Evolutionary conservation across 2,329 filamentous ascomycete species (phyloP), one percentile per base, ranked within the genome.

Genomic region (Alternaria hordeiaustralica): DNA sequence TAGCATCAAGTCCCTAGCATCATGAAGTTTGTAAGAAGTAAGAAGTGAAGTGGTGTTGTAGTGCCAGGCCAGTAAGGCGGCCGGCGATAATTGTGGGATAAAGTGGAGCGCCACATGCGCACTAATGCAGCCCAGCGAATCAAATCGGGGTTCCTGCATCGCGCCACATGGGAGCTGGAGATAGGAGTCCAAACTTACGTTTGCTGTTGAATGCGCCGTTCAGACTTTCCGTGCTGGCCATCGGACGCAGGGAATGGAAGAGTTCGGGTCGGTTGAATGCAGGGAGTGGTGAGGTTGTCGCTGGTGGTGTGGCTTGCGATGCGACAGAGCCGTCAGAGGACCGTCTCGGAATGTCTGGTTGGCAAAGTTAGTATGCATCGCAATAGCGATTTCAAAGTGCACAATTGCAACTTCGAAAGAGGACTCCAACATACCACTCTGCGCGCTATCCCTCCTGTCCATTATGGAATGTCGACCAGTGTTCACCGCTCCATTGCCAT

Each of bases 371-470:
- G 59, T 56, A 60, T 26, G 13, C 25, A 15, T 56, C n/a, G 23
- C n/a, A 15, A 45, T n/a, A 9, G 4, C 23, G 18, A 49, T 56
- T 33, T 53, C 45, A 30, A 56, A 61, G 47, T 36, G 30, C 9
- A 23, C 41, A n/a, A 23, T 53, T 53, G 30, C 20, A 41, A 57
- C 30, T 20, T 5, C 41, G 61, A 23, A 20, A 45, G n/a, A 20
- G 20, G 25, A 41, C 8, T 30, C 25, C 9, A 23, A 66, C 70
- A 50, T 67, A 74, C 68, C 69, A 75, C 73, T 69, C 45, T 75
- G 72, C 30, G 71, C 72, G 68, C 74, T 76, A 49, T 76, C 74
- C 47, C 68, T 70, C 54, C 75, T 70, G 50, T 72, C 74, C 64
- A 61, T 62, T 36, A 61, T 63, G 30, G 60, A 63, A 49, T 60